A percentile compares a stretch with the other conserved stretches of the same genome.
Conservation (phyloP, 345 rosid species). For the Mallotus nudiflorus region DNA sequence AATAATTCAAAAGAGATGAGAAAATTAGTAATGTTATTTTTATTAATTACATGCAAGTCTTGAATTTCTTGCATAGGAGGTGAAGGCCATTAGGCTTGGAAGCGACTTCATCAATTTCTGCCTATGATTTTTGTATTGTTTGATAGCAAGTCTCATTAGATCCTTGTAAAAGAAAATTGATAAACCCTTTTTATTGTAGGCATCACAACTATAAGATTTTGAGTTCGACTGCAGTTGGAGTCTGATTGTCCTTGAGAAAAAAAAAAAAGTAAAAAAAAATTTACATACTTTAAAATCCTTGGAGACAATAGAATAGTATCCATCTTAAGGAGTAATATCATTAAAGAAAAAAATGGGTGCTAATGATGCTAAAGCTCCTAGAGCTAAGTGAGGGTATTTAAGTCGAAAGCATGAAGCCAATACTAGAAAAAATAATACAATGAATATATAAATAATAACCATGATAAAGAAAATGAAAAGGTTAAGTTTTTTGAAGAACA, state of each 20-base stretch:
- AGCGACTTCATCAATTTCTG: conserved; percentile 50
- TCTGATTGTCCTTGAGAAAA: neutral
- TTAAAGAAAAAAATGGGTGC: conserved; percentile 54
- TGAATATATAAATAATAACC: neutral
- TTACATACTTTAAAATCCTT: conserved; percentile 29
- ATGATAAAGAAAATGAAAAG: neutral
- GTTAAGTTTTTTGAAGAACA: neutral
- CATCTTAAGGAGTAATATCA: conserved; percentile 31
- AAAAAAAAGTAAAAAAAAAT: neutral
- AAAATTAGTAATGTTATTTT: no score
- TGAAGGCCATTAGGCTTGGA: conserved; percentile 46
- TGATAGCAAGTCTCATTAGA: conserved; percentile 56
- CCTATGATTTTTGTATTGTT: conserved; percentile 54
- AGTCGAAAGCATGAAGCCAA: conserved; percentile 56
- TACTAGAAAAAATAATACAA: conserved; percentile 26
- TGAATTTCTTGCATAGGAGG: conserved; percentile 54
- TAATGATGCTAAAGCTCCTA: conserved; percentile 58
- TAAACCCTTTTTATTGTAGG: neutral
- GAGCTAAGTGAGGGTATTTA: conserved; percentile 53
- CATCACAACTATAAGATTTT: no score
- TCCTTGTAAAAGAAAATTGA: conserved; percentile 34
- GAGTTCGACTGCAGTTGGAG: no score
- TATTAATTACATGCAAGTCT: conserved; percentile 65
- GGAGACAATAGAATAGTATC: conserved; percentile 35
- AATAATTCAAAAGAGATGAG: neutral